phyloP scores from a whole-genome alignment of 345 rosid species.

The Hibiscus syriacus region DNA sequence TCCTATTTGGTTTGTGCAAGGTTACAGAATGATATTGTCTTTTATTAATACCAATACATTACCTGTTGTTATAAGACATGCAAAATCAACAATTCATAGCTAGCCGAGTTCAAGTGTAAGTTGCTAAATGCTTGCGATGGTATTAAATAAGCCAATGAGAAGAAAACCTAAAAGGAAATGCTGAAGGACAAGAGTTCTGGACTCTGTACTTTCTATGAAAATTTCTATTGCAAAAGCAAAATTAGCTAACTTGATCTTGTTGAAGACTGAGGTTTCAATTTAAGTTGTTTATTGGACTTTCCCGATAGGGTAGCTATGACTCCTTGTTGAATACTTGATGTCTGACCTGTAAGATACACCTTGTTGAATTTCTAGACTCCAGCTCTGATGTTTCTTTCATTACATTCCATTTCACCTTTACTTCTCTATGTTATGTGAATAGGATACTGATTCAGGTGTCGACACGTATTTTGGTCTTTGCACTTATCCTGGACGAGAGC shows the following conservation, averaged over 20 bases:
- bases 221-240: neutral
- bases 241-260: neutral
- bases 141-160: neutral
- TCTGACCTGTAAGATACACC: neutral
- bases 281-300: neutral
- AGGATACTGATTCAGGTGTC: conserved; percentile 89
- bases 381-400: neutral
- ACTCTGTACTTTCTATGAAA: neutral
- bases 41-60: neutral
- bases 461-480: conserved; percentile 91
- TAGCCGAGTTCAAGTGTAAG: neutral
- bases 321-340: too few species aligned
- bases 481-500: conserved; percentile 66
- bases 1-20: neutral
- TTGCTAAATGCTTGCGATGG: neutral
- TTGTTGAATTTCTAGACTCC: neutral
- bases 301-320: neutral
- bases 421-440: conserved; percentile 16
- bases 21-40: neutral
- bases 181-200: neutral
- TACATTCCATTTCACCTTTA: neutral
- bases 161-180: neutral
- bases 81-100: neutral
- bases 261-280: neutral
- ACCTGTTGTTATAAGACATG: neutral